Percentiles rank a stretch among this genome's conserved stretches.
These are phyloP conservation scores for Nitzschia sp. DNA, from an alignment of 108 stramenopile genomes.

Conservation along the genomic window DNA sequence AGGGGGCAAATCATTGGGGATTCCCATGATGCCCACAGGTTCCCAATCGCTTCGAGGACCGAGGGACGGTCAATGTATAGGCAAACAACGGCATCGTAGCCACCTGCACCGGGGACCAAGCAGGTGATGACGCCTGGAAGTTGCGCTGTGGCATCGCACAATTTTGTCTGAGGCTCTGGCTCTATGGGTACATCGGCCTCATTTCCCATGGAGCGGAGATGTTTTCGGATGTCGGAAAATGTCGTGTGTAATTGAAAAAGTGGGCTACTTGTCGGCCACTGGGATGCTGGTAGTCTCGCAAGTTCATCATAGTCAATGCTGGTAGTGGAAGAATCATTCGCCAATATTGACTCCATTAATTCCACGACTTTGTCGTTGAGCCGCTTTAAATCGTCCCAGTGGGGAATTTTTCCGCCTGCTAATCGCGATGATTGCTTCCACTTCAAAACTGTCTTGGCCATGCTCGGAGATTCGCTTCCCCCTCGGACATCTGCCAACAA, in stretches of 20 bases:
- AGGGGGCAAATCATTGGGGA: constrained; percentile 65
- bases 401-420: constrained; percentile 47
- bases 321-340: not conserved
- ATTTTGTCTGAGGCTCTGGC: constrained; percentile 78
- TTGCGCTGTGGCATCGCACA: constrained; percentile 84
- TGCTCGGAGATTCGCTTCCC: constrained; percentile 92
- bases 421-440: constrained; percentile 57
- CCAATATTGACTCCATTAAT: constrained; percentile 41
- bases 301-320: constrained; percentile 26
- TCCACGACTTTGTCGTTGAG: constrained; percentile 62
- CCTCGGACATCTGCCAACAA: constrained; percentile 94
- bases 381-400: constrained; percentile 72
- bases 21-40: constrained; percentile 58
- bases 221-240: constrained; percentile 58
- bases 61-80: constrained; percentile 64
- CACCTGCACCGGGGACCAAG: constrained; percentile 95
- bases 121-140: constrained; percentile 90
- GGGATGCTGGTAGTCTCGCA: constrained; percentile 29
- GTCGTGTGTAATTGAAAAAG: constrained; percentile 39
- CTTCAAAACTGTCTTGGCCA: constrained; percentile 85
- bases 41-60: constrained; percentile 60
- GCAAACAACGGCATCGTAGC: constrained; percentile 93
- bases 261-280: constrained; percentile 45
- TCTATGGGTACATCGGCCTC: constrained; percentile 91
- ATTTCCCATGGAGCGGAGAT: constrained; percentile 79